Percentiles rank a stretch among this genome's conserved stretches.
These are phyloP conservation scores for Pleurotus tuber-regium DNA, from an alignment of 768 basidiomycete genomes.

Conservation along the genomic window DNA sequence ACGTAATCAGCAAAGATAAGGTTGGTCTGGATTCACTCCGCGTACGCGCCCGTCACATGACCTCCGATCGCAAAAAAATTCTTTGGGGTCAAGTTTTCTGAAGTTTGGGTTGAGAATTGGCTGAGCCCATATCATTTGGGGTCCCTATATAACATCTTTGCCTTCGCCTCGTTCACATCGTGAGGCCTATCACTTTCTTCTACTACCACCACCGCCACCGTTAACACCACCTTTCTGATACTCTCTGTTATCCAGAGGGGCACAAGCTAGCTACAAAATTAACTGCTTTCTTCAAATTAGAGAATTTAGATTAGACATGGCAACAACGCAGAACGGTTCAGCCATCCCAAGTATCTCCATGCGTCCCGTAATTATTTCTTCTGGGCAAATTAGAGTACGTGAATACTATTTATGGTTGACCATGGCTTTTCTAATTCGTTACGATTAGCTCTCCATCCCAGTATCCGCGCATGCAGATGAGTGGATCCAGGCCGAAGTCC, in stretches of 20 bases:
- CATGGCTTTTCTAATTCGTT: neutral
- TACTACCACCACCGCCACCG: neutral
- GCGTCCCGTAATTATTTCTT: slow-evolving; percentile 46
- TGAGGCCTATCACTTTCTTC: slow-evolving; percentile 7
- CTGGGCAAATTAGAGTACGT: slow-evolving; percentile 53
- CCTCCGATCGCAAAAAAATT: slow-evolving; percentile 10
- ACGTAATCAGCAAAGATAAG: no score
- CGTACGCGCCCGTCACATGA: slow-evolving; percentile 8
- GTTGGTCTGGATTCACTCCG: neutral
- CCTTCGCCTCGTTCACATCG: slow-evolving; percentile 6
- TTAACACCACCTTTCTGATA: neutral
- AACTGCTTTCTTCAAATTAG: neutral
- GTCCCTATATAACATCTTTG: slow-evolving; percentile 9
- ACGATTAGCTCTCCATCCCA: slow-evolving; percentile 73
- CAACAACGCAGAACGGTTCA: slow-evolving; percentile 28
- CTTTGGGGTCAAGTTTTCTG: slow-evolving; percentile 10
- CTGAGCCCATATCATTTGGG: neutral
- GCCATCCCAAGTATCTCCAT: slow-evolving; percentile 37
- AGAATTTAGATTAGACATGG: slow-evolving; percentile 8
- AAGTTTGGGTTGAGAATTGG: neutral
- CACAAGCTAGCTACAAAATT: no score
- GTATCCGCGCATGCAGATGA: slow-evolving; percentile 78
- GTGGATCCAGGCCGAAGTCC: slow-evolving; percentile 92
- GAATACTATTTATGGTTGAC: slow-evolving; percentile 9
- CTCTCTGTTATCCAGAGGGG: neutral